These are phyloP conservation scores for Phoma sp. DNA, from an alignment of 2,329 filamentous ascomycete species.

Conservation along the genomic window DNA sequence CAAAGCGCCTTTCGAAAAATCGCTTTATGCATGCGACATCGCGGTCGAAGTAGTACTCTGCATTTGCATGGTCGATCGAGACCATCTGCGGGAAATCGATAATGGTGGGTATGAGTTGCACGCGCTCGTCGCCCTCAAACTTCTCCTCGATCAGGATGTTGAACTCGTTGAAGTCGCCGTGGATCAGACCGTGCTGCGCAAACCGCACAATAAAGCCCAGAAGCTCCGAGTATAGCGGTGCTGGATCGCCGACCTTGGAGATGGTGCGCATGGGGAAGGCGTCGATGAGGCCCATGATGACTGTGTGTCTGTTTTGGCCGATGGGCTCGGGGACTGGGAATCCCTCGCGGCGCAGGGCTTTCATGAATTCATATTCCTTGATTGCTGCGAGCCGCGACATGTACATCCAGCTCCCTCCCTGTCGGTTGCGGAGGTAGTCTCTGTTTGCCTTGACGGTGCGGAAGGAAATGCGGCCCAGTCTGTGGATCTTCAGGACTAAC, in stretches of 20 bases:
- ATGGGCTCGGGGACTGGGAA: constrained; percentile 91
- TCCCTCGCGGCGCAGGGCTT: constrained; percentile 79
- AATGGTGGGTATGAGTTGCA: constrained; percentile 77
- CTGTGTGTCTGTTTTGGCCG: constrained; percentile 89
- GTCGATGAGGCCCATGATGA: constrained; percentile 94
- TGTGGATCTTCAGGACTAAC: constrained; percentile 91
- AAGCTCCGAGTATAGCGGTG: constrained; percentile 86
- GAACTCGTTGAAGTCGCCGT: constrained; percentile 99
- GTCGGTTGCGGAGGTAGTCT: constrained; percentile 87
- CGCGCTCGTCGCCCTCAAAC: constrained; percentile 34
- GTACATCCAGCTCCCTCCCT: constrained; percentile 95
- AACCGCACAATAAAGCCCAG: constrained; percentile 85
- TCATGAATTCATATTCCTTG: constrained; percentile 96
- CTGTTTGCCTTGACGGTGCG: constrained; percentile 94
- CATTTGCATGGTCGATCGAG: constrained; percentile 91
- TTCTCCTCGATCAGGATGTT: constrained; percentile 93
- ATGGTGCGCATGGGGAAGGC: constrained; percentile 92
- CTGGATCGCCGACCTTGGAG: constrained; percentile 80
- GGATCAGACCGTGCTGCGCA: constrained; percentile 87
- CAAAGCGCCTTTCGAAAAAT: constrained; percentile 89
- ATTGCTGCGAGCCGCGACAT: constrained; percentile 90
- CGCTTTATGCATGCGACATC: constrained; percentile 95
- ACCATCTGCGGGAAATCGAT: constrained; percentile 99
- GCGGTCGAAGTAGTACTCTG: constrained; percentile 96
- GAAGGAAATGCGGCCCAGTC: constrained; percentile 94